Percentiles rank a stretch among this genome's conserved stretches.
phyloP scores from a whole-genome alignment of 2,329 filamentous ascomycete species.

The Pestalotiopsis sp. region DNA sequence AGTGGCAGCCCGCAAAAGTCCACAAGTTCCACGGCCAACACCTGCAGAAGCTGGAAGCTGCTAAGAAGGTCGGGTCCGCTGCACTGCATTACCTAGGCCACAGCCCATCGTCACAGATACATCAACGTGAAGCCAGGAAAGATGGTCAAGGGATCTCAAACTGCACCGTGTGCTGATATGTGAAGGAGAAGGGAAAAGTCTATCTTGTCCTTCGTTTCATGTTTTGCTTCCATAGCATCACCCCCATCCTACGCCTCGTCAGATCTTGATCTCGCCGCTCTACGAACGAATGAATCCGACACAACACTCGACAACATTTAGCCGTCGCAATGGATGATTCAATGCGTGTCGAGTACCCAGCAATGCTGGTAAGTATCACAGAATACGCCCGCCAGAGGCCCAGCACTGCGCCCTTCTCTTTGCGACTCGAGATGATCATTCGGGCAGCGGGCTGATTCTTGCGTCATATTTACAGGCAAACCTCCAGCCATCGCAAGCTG shows the following conservation, averaged over 20 bases:
- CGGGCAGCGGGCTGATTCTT: slow-evolving; percentile 18
- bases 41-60: background rate
- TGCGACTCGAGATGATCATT: background rate
- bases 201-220: background rate
- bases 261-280: background rate
- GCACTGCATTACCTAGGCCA: background rate
- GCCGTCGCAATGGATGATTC: slow-evolving; percentile 67
- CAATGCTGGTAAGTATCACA: slow-evolving; percentile 76
- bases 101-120: slow-evolving; percentile 6
- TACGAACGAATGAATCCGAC: background rate
- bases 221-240: background rate
- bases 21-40: background rate
- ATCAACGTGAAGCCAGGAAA: background rate
- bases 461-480: slow-evolving; percentile 60
- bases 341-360: slow-evolving; percentile 88
- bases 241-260: background rate
- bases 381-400: slow-evolving; percentile 19
- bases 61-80: background rate
- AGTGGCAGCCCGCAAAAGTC: background rate
- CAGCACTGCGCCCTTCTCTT: background rate
- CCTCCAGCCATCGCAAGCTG: slow-evolving; percentile 81
- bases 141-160: background rate
- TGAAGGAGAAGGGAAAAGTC: background rate
- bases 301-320: background rate
- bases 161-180: background rate